Evolutionary conservation across 768 basidiomycete genomes (phyloP), one percentile per base, ranked within the genome.

Genomic region (Rhizopogon vulgaris): DNA sequence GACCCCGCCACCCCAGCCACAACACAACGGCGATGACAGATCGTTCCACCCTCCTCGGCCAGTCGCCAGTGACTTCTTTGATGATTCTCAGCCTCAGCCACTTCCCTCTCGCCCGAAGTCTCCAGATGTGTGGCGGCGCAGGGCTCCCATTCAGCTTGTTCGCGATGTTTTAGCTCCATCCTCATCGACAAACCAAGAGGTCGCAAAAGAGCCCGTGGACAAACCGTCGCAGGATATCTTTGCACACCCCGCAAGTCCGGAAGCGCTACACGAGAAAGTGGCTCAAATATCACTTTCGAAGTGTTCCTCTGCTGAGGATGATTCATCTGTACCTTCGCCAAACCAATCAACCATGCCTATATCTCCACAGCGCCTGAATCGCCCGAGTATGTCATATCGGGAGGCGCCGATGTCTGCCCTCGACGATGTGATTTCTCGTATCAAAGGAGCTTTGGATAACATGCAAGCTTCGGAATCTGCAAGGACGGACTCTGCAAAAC

Each of bases 401-500:
- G 78, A 81, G 45, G 74, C 72, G 17, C 68, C 77, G 28, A 88
- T 90, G 81, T 84, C 87, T 2, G 78, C 88, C 15, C 69, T 92
- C 55, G 82, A 89, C 61, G 88, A 93, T 62, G 79, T 82, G 25
- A 90, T 93, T 79, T 88, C 87, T 6, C 80, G 90, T 38, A 91
- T 93, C 61, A 92, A 85, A 61, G 90, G 87, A 30, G 90, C 84
- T 12, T 61, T 93, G 51, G 78, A 81, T 62, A 77, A 75, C 28
- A 86, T 87, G 82, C 85, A 83, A 52, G 69, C 73, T 18, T 34
- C 32, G 15, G 45, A 46, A 34, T 34, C 14, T 15, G 14, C 14
- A 34, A 34, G 32, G 11, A 34, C 32, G 32, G 77, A 78, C 27
- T 60, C 60, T 38, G 61, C 60, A 55, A 69, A 60, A 28, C 59